Evolutionary conservation across 2,329 filamentous ascomycete species (phyloP).

Genomic region (Xylaria sp.): DNA sequence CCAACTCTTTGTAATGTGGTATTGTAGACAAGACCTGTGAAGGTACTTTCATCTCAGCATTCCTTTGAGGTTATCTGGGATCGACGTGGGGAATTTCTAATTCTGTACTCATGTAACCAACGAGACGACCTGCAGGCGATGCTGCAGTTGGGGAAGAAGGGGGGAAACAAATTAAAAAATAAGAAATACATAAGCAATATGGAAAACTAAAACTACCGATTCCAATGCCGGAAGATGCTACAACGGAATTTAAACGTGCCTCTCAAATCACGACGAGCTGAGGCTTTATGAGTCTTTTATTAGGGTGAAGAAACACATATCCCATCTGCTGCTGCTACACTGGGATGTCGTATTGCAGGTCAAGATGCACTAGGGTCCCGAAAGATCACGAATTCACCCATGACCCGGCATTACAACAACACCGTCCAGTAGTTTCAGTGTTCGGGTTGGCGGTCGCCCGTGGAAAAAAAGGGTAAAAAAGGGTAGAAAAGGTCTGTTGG

Average conservation of each 20-base stretch:
- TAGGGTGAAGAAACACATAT: neutral
- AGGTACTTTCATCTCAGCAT: neutral
- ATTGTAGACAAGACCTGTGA: neutral
- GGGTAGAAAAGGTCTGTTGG: slow-evolving; percentile 25
- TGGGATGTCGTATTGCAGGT: neutral
- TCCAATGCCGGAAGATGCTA: neutral
- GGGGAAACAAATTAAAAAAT: neutral
- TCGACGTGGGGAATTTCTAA: slow-evolving; percentile 30
- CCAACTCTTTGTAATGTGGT: neutral
- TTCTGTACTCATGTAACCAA: slow-evolving; percentile 11
- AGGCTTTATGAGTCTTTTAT: too few relatives aligned
- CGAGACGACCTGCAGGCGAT: slow-evolving; percentile 5
- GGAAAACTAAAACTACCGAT: too few relatives aligned
- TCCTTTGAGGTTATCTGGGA: slow-evolving; percentile 21
- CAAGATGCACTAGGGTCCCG: slow-evolving; percentile 15
- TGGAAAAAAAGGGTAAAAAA: too few relatives aligned
- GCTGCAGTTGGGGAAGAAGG: neutral
- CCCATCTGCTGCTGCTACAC: neutral
- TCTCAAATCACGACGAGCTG: neutral
- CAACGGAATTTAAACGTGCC: neutral
- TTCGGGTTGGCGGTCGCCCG: slow-evolving; percentile 46
- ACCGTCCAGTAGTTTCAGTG: slow-evolving; percentile 43
- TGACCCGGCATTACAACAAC: slow-evolving; percentile 39
- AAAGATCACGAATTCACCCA: slow-evolving; percentile 29
- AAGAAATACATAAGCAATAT: neutral